Base-by-base conservation (phyloP, 1,139 yeast genomes). In the Protomyces inundatus region DNA sequence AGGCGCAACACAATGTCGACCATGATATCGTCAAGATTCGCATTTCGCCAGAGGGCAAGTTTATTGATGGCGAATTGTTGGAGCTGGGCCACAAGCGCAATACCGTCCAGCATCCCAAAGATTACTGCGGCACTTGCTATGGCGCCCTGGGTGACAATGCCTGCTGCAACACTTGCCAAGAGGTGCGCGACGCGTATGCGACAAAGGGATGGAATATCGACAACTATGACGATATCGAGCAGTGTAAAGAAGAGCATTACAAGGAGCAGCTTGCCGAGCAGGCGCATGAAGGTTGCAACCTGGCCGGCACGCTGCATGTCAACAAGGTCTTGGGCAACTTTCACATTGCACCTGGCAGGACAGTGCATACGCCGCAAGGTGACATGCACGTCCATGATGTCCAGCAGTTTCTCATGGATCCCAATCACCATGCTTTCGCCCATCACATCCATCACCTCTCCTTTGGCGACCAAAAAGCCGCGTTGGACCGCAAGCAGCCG, bases 311-410 rank as follows among this genome's bases (percentile, higher is more conserved):
- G 40, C 86, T 95, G 7, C 80, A 84, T 70, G 84, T 93, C 71
- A 88, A 89, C 76, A 84, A 96, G 75, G 88, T 93, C 51, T 84
- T 88, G 37, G 98, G 98, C 51, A 88, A 90, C 72, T 77, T 93
- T 69, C 98, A 93, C 76, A 90, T 93, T 79, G 97, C 97, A 0
- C 98, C 98, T 1, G 98, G 98, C 30, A 84, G 82, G 66, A 83
- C 88, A 56, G 80, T 79, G 67, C 72, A 77, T 56, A 77, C 77
- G 6, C 84, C 83, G 33, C 66, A 66, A 35, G 69, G 70, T 33
- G 98, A 93, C 73, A 80, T 84, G 68, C 62, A 58, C 23, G 52
- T 58, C 6, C 98, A 93, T 76, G 98, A 93, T 73, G 75, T 88
- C 67, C 87, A 96, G 5, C 79, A 90, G 66, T 93, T 82, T 75